Evolutionary conservation across 805 yeast genomes (phyloP).

Genomic region (Priceomyces carsonii): DNA sequence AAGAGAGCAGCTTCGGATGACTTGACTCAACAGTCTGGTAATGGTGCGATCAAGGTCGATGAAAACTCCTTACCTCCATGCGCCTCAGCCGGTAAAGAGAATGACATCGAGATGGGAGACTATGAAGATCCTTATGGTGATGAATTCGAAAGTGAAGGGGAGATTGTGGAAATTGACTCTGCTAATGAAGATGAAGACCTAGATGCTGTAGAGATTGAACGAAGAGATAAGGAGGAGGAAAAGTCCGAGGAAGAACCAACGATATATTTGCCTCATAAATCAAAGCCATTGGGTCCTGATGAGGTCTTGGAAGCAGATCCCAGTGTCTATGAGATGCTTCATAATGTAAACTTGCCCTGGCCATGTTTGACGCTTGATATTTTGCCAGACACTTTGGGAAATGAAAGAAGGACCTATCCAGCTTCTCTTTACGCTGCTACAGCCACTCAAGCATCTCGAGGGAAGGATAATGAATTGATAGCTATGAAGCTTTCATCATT

Average conservation of each 20-base stretch:
- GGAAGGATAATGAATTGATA: constrained; percentile 85
- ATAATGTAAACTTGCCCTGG: constrained; percentile 93
- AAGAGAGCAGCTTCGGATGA: constrained; percentile 50
- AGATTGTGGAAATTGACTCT: constrained; percentile 75
- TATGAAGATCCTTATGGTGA: constrained; percentile 89
- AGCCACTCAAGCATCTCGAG: constrained; percentile 88
- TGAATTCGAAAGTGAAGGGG: constrained; percentile 90
- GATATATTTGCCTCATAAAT: constrained; percentile 83
- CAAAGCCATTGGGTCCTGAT: constrained; percentile 90
- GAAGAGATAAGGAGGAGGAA: constrained; percentile 36
- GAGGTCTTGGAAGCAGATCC: constrained; percentile 97
- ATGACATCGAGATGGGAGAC: constrained; percentile 71
- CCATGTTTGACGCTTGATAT: constrained; percentile 92
- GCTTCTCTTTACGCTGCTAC: constrained; percentile 83
- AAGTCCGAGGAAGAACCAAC: constrained; percentile 37
- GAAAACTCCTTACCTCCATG: constrained; percentile 43
- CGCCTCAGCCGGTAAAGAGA: constrained; percentile 18
- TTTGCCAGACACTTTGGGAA: constrained; percentile 82
- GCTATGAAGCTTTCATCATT: constrained; percentile 81
- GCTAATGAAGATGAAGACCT: constrained; percentile 37
- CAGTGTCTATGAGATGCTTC: constrained; percentile 93
- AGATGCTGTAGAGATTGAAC: constrained; percentile 32
- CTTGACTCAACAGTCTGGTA: constrained; percentile 14
- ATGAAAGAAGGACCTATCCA: constrained; percentile 87
- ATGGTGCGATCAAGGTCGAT: constrained; percentile 36